phyloP scores from a whole-genome alignment of 306 rosid genomes.

The Ormosia emarginata region DNA sequence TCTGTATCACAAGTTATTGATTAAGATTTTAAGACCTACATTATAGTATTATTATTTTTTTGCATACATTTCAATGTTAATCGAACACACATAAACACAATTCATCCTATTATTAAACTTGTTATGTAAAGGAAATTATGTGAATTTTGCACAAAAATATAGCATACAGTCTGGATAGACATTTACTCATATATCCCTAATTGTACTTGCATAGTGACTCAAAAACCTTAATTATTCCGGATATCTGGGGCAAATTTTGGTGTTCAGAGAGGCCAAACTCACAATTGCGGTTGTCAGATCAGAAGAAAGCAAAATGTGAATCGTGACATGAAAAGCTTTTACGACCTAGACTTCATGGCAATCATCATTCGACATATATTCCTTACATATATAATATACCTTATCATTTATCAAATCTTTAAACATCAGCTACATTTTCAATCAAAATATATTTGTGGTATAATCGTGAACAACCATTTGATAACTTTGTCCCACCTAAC shows the following conservation, averaged over 20 bases:
- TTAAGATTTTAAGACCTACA: too few species aligned
- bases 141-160: too few species aligned
- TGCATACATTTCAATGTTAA: too few species aligned
- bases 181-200: too few species aligned
- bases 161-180: too few species aligned
- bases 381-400: neutral
- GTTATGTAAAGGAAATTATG: too few species aligned
- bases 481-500: slow-evolving; percentile 13
- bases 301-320: neutral
- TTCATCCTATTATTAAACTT: too few species aligned
- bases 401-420: neutral
- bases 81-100: too few species aligned
- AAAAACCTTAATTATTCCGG: too few species aligned
- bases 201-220: too few species aligned
- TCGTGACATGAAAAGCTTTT: slow-evolving; percentile 17
- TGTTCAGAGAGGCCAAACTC: neutral
- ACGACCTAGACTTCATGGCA: neutral
- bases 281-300: neutral
- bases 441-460: neutral
- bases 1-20: too few species aligned
- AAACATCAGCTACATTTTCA: neutral
- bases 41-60: too few species aligned
- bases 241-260: neutral
- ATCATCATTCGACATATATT: neutral
- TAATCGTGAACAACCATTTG: neutral